Evolutionary conservation across 148 eudicot genomes (phyloP).

Genomic region (Rhododendron ferrugineum): DNA sequence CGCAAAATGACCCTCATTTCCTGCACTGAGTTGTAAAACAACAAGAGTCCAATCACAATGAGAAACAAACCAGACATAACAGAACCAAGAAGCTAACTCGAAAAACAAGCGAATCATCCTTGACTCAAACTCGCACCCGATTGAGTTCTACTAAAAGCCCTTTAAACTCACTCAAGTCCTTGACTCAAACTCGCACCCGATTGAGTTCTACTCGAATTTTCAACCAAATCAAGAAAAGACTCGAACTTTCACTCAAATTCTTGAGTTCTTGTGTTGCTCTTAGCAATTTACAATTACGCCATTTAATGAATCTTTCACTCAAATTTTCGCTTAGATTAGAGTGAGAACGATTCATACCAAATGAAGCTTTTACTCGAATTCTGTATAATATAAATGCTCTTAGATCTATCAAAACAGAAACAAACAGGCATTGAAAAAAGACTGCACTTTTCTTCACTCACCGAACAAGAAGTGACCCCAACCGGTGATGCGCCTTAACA

Average conservation of each 20-base stretch:
- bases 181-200: not conserved
- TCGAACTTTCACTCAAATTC: not conserved
- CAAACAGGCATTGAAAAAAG: not conserved
- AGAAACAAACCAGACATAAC: not conserved
- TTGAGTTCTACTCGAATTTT: not conserved
- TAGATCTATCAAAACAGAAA: not conserved
- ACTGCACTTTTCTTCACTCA: conserved; percentile 20
- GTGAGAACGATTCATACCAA: not conserved
- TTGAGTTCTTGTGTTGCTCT: too few species aligned
- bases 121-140: not conserved
- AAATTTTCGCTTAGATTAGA: too few species aligned
- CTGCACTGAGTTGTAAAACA: not conserved
- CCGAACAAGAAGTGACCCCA: conserved; percentile 79
- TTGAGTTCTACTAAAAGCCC: not conserved
- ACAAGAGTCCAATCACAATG: not conserved
- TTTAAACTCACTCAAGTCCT: not conserved
- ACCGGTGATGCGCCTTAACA: conserved; percentile 63
- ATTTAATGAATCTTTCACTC: not conserved
- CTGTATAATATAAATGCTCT: not conserved
- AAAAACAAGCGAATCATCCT: not conserved
- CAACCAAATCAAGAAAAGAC: not conserved
- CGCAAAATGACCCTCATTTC: not conserved
- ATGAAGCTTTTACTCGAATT: not conserved
- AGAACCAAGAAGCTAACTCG: not conserved
- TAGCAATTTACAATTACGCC: not conserved